Percentiles rank a stretch among this genome's conserved stretches.
phyloP scores from a whole-genome alignment of 768 basidiomycete species.

The Asterophora lycoperdoides region DNA sequence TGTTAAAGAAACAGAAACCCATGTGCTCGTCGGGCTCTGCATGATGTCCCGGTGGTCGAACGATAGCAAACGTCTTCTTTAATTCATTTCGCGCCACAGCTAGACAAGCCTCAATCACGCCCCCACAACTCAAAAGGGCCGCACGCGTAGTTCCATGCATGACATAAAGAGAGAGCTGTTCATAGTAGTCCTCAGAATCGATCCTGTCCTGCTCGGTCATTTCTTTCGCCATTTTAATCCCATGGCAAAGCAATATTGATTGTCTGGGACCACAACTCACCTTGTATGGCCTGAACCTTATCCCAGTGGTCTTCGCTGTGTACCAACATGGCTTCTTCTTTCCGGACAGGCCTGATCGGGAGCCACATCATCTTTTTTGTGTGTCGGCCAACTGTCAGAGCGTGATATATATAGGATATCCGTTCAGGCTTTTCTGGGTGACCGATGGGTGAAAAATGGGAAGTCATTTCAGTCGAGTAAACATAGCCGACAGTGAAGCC shows the following conservation, averaged over 20 bases:
- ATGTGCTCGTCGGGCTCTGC: conserved; percentile 97
- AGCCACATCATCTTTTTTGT: conserved; percentile 72
- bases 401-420: conserved; percentile 70
- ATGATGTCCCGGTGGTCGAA: conserved; percentile 96
- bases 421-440: conserved; percentile 78
- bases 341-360: conserved; percentile 67
- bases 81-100: conserved; percentile 79
- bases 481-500: conserved; percentile 72
- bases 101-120: conserved; percentile 86
- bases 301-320: conserved; percentile 93
- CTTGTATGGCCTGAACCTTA: conserved; percentile 76
- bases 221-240: conserved; percentile 36
- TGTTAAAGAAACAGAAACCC: conserved; percentile 99
- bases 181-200: conserved; percentile 80
- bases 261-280: conserved; percentile 42
- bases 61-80: conserved; percentile 89
- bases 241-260: background rate
- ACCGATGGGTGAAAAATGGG: conserved; percentile 63
- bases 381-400: conserved; percentile 55
- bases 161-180: conserved; percentile 89
- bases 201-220: conserved; percentile 72
- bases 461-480: conserved; percentile 83
- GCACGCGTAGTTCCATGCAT: conserved; percentile 79
- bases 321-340: conserved; percentile 81
- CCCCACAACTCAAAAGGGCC: conserved; percentile 88